phyloP scores from a whole-genome alignment of 2,329 filamentous ascomycete species.

The Phyllosticta citribraziliensis region DNA sequence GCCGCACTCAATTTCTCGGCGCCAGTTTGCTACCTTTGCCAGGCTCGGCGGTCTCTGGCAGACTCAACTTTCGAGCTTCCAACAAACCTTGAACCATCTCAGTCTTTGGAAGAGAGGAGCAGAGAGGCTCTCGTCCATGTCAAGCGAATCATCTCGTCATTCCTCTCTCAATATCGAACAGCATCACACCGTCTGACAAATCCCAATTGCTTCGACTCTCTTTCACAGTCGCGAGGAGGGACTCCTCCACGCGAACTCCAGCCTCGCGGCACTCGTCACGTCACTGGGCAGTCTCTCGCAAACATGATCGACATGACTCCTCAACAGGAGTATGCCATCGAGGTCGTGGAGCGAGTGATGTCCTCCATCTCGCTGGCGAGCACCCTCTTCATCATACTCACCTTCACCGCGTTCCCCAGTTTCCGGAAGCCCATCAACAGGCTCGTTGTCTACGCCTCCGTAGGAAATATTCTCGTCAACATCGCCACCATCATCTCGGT shows the following conservation, averaged over 20 bases:
- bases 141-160: background rate
- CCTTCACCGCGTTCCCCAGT: constrained; percentile 55
- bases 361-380: constrained; percentile 64
- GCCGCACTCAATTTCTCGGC: too few relatives aligned
- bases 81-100: background rate
- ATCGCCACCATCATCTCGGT: constrained; percentile 65
- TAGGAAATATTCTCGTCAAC: constrained; percentile 71
- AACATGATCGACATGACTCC: constrained; percentile 13
- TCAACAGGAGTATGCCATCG: constrained; percentile 37
- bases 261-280: background rate
- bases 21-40: too few relatives aligned
- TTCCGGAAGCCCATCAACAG: constrained; percentile 86
- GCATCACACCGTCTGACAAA: background rate
- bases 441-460: constrained; percentile 72
- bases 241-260: background rate
- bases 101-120: background rate
- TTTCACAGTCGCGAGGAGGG: background rate
- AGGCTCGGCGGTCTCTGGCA: too few relatives aligned
- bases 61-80: too few relatives aligned
- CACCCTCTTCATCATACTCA: constrained; percentile 60
- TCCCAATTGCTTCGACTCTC: background rate
- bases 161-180: background rate
- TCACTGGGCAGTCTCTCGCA: background rate
- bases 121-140: background rate
- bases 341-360: constrained; percentile 54